Base-by-base conservation (phyloP, 2,329 filamentous ascomycete species). In the Fusarium brevicatenulatum region DNA sequence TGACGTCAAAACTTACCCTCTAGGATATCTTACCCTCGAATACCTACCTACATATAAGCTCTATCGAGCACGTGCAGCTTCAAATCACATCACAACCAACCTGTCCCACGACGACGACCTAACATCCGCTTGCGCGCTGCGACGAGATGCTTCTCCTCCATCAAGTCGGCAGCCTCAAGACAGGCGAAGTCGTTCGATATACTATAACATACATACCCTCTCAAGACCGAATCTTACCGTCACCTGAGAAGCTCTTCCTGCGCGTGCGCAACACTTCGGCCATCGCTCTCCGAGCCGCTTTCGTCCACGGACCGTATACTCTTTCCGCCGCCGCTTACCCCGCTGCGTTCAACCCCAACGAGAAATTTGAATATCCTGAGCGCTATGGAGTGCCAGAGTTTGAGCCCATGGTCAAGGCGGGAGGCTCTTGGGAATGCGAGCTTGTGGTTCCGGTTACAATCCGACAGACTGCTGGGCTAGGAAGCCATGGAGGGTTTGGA, bases 381-480 rank as follows among this genome's bases (percentile, higher is more conserved):
- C 86, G 87, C 58, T 91, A 95, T 83, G 94, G 93, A 52, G 88
- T 92, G 3, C 96, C 96, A 21, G 93, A 97, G 77, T 99, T 96
- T 78, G 96, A 99, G 83, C 95, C 96, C 52, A 95, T 97, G 85
- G 88, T 99, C 79, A 98, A 98, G 85, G 95, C 96, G 13, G 96
- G 95, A 36, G 95, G 94, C 11, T 91, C 88, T 50, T 99, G 95
- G 93, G 90, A 91, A 76, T 93, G 94, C 65, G 90, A 91, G 78
- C 88, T 99, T 72, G 86, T 90, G 9, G 91, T 99, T 1, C 95
- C 95, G 0, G 92, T 95, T 61, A 86, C 91, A 71, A 92, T 96
- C 67, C 88, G 93, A 53, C 89, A 92, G 79, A 88, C 85, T 23
- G 92, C 91, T 59, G 86, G 85, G 56, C 82, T 81, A 40, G 83